Evolutionary conservation across 2,329 filamentous ascomycete species (phyloP).

Genomic region (Hysterium pulicare): DNA sequence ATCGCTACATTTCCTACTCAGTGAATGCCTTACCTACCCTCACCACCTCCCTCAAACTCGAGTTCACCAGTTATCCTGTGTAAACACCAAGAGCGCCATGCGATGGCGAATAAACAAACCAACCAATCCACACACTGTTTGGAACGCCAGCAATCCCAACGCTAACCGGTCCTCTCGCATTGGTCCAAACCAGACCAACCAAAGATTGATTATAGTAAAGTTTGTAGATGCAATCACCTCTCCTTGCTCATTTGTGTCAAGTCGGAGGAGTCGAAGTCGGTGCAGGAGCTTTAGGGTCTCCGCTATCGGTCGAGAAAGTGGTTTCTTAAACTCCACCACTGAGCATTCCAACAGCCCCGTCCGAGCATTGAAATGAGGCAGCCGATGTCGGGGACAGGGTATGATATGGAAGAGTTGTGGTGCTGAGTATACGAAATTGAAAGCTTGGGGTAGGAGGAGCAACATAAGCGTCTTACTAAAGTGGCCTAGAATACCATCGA

Average conservation of each 20-base stretch:
- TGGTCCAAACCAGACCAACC: constrained; percentile 92
- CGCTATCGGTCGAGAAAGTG: constrained; percentile 64
- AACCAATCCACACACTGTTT: constrained; percentile 70
- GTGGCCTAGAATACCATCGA: constrained; percentile 93
- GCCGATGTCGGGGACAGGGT: constrained; percentile 86
- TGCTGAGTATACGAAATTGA: constrained; percentile 92
- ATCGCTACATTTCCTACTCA: too few species aligned
- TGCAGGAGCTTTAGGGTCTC: constrained; percentile 65
- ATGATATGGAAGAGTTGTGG: constrained; percentile 89
- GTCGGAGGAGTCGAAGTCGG: constrained; percentile 62
- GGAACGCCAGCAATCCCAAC: constrained; percentile 74
- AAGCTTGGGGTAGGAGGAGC: constrained; percentile 86
- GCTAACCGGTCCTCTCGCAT: constrained; percentile 83
- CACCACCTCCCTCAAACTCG: neutral
- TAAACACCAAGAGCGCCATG: constrained; percentile 83
- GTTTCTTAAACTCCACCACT: constrained; percentile 69
- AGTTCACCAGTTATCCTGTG: constrained; percentile 67
- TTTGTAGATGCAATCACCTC: constrained; percentile 79
- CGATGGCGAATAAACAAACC: constrained; percentile 83
- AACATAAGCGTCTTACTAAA: constrained; percentile 96
- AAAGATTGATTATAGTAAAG: constrained; percentile 90
- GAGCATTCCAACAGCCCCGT: constrained; percentile 85
- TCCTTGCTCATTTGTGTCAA: constrained; percentile 66
- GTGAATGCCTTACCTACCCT: too few species aligned
- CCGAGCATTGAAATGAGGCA: constrained; percentile 82